Base-by-base conservation (phyloP, 1,284 basidiomycete genomes). In the Cystobasidiaceae sp. region DNA sequence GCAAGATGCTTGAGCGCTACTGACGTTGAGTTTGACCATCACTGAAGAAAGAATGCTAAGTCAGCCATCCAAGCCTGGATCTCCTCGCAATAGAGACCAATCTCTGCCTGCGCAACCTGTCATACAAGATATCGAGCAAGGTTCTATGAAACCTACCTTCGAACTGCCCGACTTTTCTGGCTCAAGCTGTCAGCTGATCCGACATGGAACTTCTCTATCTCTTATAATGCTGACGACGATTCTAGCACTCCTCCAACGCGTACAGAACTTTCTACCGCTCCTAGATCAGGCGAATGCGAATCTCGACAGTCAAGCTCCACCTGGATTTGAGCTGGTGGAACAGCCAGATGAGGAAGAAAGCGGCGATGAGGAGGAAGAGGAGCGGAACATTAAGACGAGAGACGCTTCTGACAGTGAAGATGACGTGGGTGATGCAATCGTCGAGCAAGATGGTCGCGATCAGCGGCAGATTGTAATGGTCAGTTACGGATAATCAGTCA, bases 211-310 rank as follows among this genome's bases (percentile, higher is more conserved):
- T 43, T 13, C 15, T 7, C 15, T 19, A 19, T 27, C 3, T n/a
- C 5, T 4, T 15, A 7, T 25, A 2, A 3, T 8, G 27, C 3
- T 41, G 41, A 30, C 41, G 11, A 28, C 6, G 28, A 17, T n/a
- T 6, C 17, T n/a, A 64, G 61, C 51, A 27, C 51, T 64, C 11
- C 51, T 64, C 11, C 39, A 51, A 19, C 51, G 61, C 19, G 61
- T 64, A 5, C 61, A 64, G 39, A 33, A 30, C 51, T 64, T 64
- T 32, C 61, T 64, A 15, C 61, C 61, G 19, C 61, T 56, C 15
- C 41, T 64, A 5, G 51, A 64, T n/a, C 43, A 64, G 25, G 61
- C 61, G 28, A 64, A 64, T 32, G 43, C 50, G 17, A 19, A 30
- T 11, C 37, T 64, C 5, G 15, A 21, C 23, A 33, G 21, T 19